Percentiles rank a stretch among this genome's conserved stretches.
Conservation (phyloP, 192 early-diverging fungal genomes). For the Entomortierella beljakovae region DNA sequence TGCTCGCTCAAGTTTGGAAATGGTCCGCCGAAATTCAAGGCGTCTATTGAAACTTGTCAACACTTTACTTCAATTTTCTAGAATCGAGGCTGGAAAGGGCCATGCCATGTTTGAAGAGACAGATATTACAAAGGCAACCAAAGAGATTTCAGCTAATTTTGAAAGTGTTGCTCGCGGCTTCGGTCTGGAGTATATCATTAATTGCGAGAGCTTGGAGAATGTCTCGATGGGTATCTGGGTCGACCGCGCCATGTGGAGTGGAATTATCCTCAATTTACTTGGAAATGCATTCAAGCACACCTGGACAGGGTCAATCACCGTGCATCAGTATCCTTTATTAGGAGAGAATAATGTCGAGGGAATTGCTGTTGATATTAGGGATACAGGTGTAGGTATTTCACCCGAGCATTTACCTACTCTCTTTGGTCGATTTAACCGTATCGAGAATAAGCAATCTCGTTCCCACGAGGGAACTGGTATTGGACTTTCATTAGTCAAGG, state of each 20-base stretch:
- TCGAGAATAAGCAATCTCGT: constrained; percentile 64
- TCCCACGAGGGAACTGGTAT: constrained; percentile 72
- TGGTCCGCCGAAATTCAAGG: constrained; percentile 62
- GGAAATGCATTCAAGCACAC: constrained; percentile 64
- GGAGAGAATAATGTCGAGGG: constrained; percentile 48
- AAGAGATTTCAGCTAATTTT: constrained; percentile 65
- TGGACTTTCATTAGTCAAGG: constrained; percentile 65
- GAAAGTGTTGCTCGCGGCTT: constrained; percentile 62
- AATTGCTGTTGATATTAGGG: constrained; percentile 46
- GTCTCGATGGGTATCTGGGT: constrained; percentile 53
- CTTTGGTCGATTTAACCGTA: constrained; percentile 71
- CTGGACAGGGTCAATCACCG: constrained; percentile 57
- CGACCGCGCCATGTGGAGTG: constrained; percentile 71
- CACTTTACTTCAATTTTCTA: constrained; percentile 63
- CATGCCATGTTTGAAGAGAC: constrained; percentile 62
- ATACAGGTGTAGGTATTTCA: constrained; percentile 65
- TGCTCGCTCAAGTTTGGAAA: constrained; percentile 31
- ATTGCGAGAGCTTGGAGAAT: constrained; percentile 36
- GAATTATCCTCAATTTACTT: constrained; percentile 72
- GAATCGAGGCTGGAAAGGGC: constrained; percentile 66
- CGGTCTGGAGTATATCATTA: constrained; percentile 56
- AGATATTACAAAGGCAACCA: constrained; percentile 59
- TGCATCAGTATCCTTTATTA: constrained; percentile 60
- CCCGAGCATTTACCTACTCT: constrained; percentile 55
- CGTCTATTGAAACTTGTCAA: constrained; percentile 70